A percentile compares a stretch with the other conserved stretches of the same genome.
Evolutionary conservation across 2,329 filamentous ascomycete genomes (phyloP).

Genomic region (Epicoccum nigrum): DNA sequence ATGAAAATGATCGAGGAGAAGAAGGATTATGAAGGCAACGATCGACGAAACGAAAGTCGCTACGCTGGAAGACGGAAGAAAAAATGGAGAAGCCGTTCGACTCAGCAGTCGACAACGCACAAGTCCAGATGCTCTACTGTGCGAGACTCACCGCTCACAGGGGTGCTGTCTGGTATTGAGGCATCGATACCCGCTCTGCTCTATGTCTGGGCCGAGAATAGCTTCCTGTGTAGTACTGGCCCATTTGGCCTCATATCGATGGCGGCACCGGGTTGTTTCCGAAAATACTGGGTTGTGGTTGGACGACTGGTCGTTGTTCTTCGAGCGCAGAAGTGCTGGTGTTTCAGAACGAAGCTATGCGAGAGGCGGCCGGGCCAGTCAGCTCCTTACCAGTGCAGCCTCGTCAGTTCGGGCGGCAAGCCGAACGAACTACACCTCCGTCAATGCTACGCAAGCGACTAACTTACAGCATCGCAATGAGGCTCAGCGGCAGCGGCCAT

Average conservation of each 20-base stretch:
- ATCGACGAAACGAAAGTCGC: constrained; percentile 35
- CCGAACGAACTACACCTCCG: constrained; percentile 16
- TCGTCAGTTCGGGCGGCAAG: constrained; percentile 30
- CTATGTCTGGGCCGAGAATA: constrained; percentile 47
- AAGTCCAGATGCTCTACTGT: constrained; percentile 31
- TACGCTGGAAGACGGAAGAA: constrained; percentile 30
- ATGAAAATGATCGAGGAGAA: constrained; percentile 28
- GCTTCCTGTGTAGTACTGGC: constrained; percentile 38
- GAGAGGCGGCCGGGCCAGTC: constrained; percentile 28
- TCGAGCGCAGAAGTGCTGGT: constrained; percentile 20
- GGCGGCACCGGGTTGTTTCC: constrained; percentile 28
- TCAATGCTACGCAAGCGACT: constrained; percentile 13
- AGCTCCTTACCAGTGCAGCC: constrained; percentile 11
- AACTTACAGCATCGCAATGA: constrained; percentile 15
- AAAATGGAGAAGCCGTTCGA: constrained; percentile 28
- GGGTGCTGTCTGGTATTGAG: constrained; percentile 44
- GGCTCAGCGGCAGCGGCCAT: constrained; percentile 17
- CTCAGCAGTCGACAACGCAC: constrained; percentile 35
- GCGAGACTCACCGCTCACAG: constrained; percentile 32
- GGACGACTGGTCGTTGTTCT: constrained; percentile 40
- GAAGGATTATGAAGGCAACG: constrained; percentile 41
- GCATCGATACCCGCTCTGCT: constrained; percentile 46
- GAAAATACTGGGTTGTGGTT: constrained; percentile 21
- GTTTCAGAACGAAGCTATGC: constrained; percentile 33
- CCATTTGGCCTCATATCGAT: constrained; percentile 36